Percentiles rank a stretch among this genome's conserved stretches.
Evolutionary conservation across 169 alveolate genomes (phyloP).

Genomic region (Cardiosporidium cionae): DNA sequence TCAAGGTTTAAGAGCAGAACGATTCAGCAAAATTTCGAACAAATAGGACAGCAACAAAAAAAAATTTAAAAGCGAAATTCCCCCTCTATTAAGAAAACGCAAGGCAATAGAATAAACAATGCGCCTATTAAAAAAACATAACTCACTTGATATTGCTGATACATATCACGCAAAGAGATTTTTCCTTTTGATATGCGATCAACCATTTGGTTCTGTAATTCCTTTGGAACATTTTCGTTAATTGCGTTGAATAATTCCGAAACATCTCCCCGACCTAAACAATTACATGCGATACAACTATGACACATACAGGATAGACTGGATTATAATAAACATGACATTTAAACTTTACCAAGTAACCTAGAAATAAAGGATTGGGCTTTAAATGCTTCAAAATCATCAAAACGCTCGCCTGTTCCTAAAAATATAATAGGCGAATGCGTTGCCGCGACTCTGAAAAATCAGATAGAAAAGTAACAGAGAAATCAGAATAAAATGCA

Average conservation of each 20-base stretch:
- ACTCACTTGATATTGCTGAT: slow-evolving; percentile 82
- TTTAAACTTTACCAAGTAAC: slow-evolving; percentile 60
- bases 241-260: slow-evolving; percentile 88
- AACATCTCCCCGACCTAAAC: slow-evolving; percentile 93
- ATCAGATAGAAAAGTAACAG: background rate
- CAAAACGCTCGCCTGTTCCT: slow-evolving; percentile 99
- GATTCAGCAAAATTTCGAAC: no score
- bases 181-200: slow-evolving; percentile 88
- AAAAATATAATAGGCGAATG: slow-evolving; percentile 84
- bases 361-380: slow-evolving; percentile 94
- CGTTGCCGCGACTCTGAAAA: slow-evolving; percentile 84
- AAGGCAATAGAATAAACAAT: no score
- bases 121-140: background rate
- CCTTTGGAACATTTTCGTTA: slow-evolving; percentile 89
- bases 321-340: no score
- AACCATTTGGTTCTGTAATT: slow-evolving; percentile 85
- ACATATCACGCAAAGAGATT: slow-evolving; percentile 90
- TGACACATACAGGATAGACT: background rate
- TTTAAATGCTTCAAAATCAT: slow-evolving; percentile 94
- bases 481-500: no score
- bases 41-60: no score
- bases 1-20: no score
- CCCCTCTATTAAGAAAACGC: no score
- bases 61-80: no score
- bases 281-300: background rate